Evolutionary conservation across 495 filamentous ascomycete genomes (phyloP), one percentile per base, ranked within the genome.

Genomic region (Xylaria grammica): DNA sequence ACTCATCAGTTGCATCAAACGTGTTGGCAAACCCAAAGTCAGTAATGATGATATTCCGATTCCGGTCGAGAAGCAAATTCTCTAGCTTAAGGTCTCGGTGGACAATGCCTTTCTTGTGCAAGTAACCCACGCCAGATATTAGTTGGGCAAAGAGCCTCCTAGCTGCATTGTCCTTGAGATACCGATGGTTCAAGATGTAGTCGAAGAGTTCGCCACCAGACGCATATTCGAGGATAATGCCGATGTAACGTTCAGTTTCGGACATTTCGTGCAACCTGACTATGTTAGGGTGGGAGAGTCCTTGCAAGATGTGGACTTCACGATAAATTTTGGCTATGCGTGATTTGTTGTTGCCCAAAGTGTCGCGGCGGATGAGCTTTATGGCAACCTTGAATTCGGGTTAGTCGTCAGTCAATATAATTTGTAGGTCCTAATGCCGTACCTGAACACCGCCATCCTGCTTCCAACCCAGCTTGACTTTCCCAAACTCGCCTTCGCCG

Each of bases 1-100:
- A 82, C 72, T 96, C 93, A 73, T 99, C 96, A 30, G 79, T 72
- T 1, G 95, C 87, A 73, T 97, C 89, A 73, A 99, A 99, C 4
- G 93, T 98, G 75, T 99, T 99, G 51, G 95, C 95, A 77, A 99
- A 99, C 4, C 95, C 95, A 75, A 99, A 99, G 78, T 99, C 95
- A 0, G 95, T 98, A 75, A 99, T 98, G 79, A 99, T 98, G 73
- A 99, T 97, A 77, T 99, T 99, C 48, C 91, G 87, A 69, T 99
- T 97, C 20, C 95, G 87, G 78, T 99, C 95, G 52, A 99, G 87
- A 20, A 99, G 82, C 71, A 99, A 76, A 74, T 99, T 99, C 78
- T 99, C 95, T 63, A 99, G 82, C 77, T 99, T 99, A 57, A 99
- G 81, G 79, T 99, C 95, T 70, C 95, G 90, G 71, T 99, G 95